Base-by-base conservation (phyloP, 2,329 filamentous ascomycete genomes). In the Mollisiaceae sp. region DNA sequence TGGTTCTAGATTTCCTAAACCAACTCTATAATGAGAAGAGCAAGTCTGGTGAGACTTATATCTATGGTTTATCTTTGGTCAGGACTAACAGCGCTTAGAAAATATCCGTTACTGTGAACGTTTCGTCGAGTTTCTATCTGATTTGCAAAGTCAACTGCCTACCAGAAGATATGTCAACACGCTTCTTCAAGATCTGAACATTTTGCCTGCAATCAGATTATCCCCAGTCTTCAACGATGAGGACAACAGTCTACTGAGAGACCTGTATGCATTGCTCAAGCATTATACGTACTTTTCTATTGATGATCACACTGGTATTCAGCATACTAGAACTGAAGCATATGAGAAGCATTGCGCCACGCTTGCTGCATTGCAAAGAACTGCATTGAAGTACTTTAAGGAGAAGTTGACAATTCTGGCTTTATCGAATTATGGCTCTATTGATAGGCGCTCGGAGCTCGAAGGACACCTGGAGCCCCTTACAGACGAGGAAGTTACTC, bases 151-250 rank as follows among this genome's bases (percentile, higher is more conserved):
- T 74, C 95, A 99, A 77, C 82, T 98, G 57, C 95, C 95, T 0
- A 99, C 96, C 3, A 85, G 95, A 72, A 88, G 95, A 77, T 98
- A 98, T 76, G 92, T 97, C 75, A 97, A 97, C 77, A 89, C 92
- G 1, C 81, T 99, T 50, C 78, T 98, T 15, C 89, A 91, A 72
- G 94, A 99, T 75, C 81, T 98, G 55, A 93, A 98, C 75, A 79
- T 97, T 24, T 79, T 97, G 35, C 83, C 94, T 0, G 86, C 91
- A 11, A 88, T 97, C 72, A 86, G 85, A 57, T 80, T 97, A 20
- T 97, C 94, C 1, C 90, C 91, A 0, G 80, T 94, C 73, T 96
- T 90, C 73, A 88, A 89, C 63, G 86, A 90, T 63, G 89, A 92
- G 68, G 86, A 89, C 8, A 93, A 93, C 72, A 85, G 83, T 15